Percentiles rank a stretch among this genome's conserved stretches.
Conservation (phyloP, 805 yeast genomes). For the Cyberlindnera suaveolens region DNA sequence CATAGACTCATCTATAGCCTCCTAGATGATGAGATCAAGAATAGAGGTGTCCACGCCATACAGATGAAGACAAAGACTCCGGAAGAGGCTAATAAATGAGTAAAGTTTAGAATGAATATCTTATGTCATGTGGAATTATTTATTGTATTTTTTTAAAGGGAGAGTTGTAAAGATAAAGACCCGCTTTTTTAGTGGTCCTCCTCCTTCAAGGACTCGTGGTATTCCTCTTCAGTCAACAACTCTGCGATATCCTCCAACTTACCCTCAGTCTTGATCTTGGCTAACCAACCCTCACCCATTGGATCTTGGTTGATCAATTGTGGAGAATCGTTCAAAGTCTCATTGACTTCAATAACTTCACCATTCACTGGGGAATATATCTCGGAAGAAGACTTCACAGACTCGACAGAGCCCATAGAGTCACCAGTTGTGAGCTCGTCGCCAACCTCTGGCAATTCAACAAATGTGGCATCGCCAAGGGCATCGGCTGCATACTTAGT, state of each 20-base stretch:
- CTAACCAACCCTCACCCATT: slow-evolving; percentile 91
- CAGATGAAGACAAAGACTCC: slow-evolving; percentile 80
- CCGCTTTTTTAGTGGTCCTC: slow-evolving; percentile 11
- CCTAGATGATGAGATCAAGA: slow-evolving; percentile 65
- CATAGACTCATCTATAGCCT: slow-evolving; percentile 70
- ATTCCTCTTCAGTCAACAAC: slow-evolving; percentile 50
- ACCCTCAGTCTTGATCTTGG: slow-evolving; percentile 59
- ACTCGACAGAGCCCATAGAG: slow-evolving; percentile 86
- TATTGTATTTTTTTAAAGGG: not conserved
- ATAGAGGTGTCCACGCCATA: slow-evolving; percentile 78
- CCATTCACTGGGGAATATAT: slow-evolving; percentile 86
- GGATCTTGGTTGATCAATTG: slow-evolving; percentile 82
- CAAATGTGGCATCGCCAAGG: slow-evolving; percentile 91
- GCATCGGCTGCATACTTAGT: slow-evolving; percentile 95
- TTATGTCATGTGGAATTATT: not conserved
- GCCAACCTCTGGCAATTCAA: slow-evolving; percentile 80
- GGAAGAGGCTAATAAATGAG: slow-evolving; percentile 34
- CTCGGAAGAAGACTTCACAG: slow-evolving; percentile 91
- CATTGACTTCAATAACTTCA: slow-evolving; percentile 66
- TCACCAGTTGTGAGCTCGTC: slow-evolving; percentile 63
- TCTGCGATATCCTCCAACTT: slow-evolving; percentile 42
- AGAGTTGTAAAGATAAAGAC: not conserved
- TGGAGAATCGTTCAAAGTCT: slow-evolving; percentile 60
- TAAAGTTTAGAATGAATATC: not conserved
- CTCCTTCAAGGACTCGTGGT: slow-evolving; percentile 20